Evolutionary conservation across 495 filamentous ascomycete genomes (phyloP).

Genomic region (Hypoxylon intermedium): DNA sequence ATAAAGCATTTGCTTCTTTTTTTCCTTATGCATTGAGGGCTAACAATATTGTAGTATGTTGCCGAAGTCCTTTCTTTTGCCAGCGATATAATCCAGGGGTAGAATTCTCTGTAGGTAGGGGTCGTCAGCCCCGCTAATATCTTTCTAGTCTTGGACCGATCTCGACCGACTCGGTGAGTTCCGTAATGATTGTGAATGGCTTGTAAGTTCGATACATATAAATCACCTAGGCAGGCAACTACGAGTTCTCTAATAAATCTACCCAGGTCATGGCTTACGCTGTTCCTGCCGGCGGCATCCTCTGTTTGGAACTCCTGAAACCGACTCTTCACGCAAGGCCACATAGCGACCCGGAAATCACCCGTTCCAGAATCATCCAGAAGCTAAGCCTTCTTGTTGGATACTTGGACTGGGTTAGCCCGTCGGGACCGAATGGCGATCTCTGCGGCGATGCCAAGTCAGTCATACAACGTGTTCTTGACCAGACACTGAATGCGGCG

Average conservation of each 20-base stretch:
- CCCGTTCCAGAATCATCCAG: slow-evolving; percentile 67
- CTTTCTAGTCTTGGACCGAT: slow-evolving; percentile 9
- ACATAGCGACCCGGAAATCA: slow-evolving; percentile 47
- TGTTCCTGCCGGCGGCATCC: slow-evolving; percentile 64
- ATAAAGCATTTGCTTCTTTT: too few relatives aligned
- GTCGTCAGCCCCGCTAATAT: too few relatives aligned
- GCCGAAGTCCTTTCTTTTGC: too few relatives aligned
- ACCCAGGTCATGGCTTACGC: slow-evolving; percentile 59
- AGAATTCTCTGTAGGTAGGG: too few relatives aligned
- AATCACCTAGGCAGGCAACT: not conserved
- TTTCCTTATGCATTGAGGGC: not conserved
- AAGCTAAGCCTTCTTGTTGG: slow-evolving; percentile 70
- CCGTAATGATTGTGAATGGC: slow-evolving; percentile 61
- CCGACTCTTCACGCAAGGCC: slow-evolving; percentile 55
- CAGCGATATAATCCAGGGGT: too few relatives aligned
- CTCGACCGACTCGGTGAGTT: slow-evolving; percentile 58
- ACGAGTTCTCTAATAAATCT: slow-evolving; percentile 26
- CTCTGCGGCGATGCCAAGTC: slow-evolving; percentile 56
- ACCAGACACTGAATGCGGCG: slow-evolving; percentile 50
- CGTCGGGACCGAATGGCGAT: slow-evolving; percentile 61
- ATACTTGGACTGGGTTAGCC: slow-evolving; percentile 62
- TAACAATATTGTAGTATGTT: slow-evolving; percentile 22
- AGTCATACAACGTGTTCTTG: slow-evolving; percentile 55
- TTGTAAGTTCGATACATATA: slow-evolving; percentile 52
- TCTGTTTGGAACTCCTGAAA: slow-evolving; percentile 67